Evolutionary conservation across 176 grass and related monocot species (phyloP).

Genomic region (Musa acuminata): DNA sequence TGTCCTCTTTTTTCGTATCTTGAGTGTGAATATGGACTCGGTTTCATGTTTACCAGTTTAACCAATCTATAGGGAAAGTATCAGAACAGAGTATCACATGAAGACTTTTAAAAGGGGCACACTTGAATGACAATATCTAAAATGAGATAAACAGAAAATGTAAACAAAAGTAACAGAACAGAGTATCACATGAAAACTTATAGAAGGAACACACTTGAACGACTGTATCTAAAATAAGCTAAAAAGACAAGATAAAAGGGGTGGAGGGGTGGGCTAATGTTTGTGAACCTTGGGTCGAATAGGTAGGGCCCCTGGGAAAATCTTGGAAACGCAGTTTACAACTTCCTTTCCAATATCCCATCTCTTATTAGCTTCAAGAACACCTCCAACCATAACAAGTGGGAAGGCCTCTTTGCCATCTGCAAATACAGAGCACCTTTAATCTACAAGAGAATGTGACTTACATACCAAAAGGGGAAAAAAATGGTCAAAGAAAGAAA

Average conservation of each 20-base stretch:
- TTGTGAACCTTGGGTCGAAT: conserved; percentile 62
- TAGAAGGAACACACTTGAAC: neutral
- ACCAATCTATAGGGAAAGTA: too few relatives aligned
- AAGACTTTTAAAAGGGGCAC: neutral
- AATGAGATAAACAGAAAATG: neutral
- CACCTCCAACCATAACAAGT: conserved; percentile 94
- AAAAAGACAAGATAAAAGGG: neutral
- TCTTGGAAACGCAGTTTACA: conserved; percentile 61
- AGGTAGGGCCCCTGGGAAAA: conserved; percentile 57
- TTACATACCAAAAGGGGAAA: neutral
- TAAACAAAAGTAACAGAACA: too few relatives aligned
- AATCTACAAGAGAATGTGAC: conserved; percentile 2
- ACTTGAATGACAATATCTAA: neutral
- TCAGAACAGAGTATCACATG: neutral
- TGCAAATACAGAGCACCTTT: conserved; percentile 29
- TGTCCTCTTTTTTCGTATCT: too few relatives aligned
- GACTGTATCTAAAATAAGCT: neutral
- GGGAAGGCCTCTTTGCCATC: conserved; percentile 79
- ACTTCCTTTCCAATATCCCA: conserved; percentile 89
- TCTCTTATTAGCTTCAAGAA: conserved; percentile 80
- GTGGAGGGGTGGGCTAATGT: neutral
- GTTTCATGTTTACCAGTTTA: too few relatives aligned
- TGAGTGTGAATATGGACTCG: too few relatives aligned
- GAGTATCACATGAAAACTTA: too few relatives aligned
- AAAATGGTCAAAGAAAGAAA: neutral